These are phyloP conservation scores for Coemansia sp. DNA, from an alignment of 192 early-diverging fungal species.

Conservation along the genomic window DNA sequence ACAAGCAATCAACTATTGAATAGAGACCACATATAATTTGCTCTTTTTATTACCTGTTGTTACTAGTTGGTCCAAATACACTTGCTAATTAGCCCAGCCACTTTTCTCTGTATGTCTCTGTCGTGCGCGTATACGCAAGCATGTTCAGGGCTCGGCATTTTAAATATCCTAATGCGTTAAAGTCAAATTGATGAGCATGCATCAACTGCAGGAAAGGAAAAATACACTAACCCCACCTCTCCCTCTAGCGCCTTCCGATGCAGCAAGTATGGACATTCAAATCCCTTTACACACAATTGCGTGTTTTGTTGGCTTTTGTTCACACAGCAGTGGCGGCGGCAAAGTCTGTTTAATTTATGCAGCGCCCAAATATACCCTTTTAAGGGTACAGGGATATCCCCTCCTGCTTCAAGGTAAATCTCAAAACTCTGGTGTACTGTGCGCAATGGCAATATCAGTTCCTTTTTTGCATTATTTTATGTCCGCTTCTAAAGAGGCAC, in stretches of 20 bases:
- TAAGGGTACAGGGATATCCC: slow-evolving; percentile 10
- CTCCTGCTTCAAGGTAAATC: slow-evolving; percentile 8
- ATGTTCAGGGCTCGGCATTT: background rate
- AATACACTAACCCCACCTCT: background rate
- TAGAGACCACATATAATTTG: background rate
- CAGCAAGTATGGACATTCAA: background rate
- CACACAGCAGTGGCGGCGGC: slow-evolving; percentile 8
- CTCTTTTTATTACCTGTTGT: background rate
- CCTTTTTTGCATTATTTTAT: background rate
- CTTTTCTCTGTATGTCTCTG: background rate
- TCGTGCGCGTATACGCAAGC: background rate
- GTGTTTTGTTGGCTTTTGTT: background rate
- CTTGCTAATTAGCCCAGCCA: background rate
- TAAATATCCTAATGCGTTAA: background rate
- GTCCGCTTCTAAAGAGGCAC: background rate
- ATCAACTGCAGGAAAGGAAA: background rate
- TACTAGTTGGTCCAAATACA: background rate
- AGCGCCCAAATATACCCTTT: slow-evolving; percentile 24
- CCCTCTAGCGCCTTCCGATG: background rate
- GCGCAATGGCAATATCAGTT: background rate
- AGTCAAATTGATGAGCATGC: background rate
- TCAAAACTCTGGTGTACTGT: slow-evolving; percentile 6
- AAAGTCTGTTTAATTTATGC: slow-evolving; percentile 39
- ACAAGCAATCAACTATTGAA: background rate
- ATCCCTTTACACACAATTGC: background rate